Conservation (phyloP, 2,329 filamentous ascomycete species). For the Trichoderma breve region DNA sequence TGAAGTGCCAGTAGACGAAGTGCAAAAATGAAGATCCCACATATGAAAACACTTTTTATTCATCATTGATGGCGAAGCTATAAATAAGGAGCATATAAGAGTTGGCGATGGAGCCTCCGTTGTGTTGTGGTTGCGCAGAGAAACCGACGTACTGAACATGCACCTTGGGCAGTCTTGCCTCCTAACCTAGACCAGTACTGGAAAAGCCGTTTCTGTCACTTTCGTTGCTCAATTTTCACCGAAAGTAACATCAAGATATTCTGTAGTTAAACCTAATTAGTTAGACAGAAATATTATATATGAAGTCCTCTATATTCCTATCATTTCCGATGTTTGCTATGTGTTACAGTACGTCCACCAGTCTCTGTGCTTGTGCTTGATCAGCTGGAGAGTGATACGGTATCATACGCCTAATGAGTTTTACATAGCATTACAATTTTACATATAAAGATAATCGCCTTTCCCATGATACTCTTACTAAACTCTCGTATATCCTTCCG, state of each 20-base stretch:
- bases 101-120: neutral
- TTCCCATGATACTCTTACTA: neutral
- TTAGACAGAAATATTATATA: neutral
- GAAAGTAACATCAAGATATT: neutral
- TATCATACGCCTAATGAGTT: neutral
- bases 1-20: neutral
- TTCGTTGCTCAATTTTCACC: neutral
- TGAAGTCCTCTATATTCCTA: neutral
- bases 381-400: neutral
- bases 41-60: neutral
- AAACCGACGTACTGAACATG: neutral
- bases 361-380: neutral
- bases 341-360: neutral
- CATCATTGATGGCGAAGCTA: neutral
- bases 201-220: neutral
- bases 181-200: neutral
- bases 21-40: neutral
- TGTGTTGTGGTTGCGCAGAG: neutral
- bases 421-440: too few relatives aligned
- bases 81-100: neutral
- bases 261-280: too few relatives aligned
- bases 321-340: neutral
- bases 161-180: neutral
- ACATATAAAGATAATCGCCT: neutral
- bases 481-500: neutral